Base-by-base conservation (phyloP, 1,284 basidiomycete genomes). In the Coriolopsis trogii region DNA sequence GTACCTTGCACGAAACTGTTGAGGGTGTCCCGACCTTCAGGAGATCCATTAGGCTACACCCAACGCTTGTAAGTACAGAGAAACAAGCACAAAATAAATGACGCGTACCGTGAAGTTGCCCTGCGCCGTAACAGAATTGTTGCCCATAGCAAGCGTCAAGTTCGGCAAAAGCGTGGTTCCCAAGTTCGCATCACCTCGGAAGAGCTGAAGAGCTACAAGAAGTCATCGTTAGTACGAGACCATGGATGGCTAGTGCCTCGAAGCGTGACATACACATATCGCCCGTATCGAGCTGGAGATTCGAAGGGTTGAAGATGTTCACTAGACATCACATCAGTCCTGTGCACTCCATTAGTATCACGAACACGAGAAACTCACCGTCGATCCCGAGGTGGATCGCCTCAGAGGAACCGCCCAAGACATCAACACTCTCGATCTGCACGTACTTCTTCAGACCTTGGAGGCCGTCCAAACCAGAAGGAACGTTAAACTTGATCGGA, bases 401-500 rank as follows among this genome's bases (percentile, higher is more conserved):
- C 23, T 84, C 77, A n/a, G 68, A 62, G 3, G 81, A 83, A 21
- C 89, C 90, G 46, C 88, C 88, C 10, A 79, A 63, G 3, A 92
- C 85, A 63, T 92, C 89, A 24, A 92, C 85, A 10, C 66, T 70
- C 39, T 78, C 71, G 56, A 92, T 88, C 10, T 73, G 72, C 3
- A 81, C 84, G 62, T 79, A 72, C 4, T 76, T 77, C 37, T 81
- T 77, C 43, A 91, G 67, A 7, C 89, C 88, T 54, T 77, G 75
- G 15, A 92, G 67, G 42, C 89, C 90, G 21, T 75, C 67, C 43
- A 92, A 70, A 24, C 74, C 77, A 6, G 84, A 85, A n/a, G 84
- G 73, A 7, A 91, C 89, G 57, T 89, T 83, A 65, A 92, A 87
- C 58, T 81, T 80, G 66, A 92, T 91, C 2, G 85, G 79, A 63